A percentile compares a stretch with the other conserved stretches of the same genome.
Conservation (phyloP, 2,329 filamentous ascomycete genomes). For the Penicillium sp. region DNA sequence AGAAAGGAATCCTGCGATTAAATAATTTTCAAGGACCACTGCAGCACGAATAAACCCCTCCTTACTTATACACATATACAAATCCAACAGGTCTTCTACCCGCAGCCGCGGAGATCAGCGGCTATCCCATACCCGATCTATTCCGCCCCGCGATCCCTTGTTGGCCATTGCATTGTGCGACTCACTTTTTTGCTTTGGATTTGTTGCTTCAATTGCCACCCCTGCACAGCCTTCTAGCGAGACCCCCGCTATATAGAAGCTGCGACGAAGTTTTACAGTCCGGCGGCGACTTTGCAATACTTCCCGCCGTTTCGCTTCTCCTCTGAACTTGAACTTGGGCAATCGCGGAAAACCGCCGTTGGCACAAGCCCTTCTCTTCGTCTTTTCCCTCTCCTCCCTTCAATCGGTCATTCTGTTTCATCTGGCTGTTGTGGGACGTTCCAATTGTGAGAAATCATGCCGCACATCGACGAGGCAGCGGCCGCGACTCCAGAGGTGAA, state of each 20-base stretch:
- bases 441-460: conserved; percentile 16
- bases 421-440: neutral
- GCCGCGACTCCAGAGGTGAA: conserved; percentile 22
- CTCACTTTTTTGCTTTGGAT: conserved; percentile 7
- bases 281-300: neutral
- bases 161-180: conserved; percentile 11
- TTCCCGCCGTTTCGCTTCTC: neutral
- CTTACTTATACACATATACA: neutral
- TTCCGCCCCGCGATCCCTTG: conserved; percentile 19
- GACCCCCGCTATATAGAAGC: conserved; percentile 1
- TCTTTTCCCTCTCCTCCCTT: neutral
- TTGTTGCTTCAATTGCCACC: conserved; percentile 9
- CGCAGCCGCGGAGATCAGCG: conserved; percentile 26
- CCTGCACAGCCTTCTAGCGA: too few relatives aligned
- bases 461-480: conserved; percentile 23
- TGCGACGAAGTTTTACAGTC: conserved; percentile 2
- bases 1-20: too few relatives aligned
- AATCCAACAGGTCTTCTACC: conserved; percentile 3
- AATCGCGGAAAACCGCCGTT: neutral
- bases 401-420: neutral
- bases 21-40: too few relatives aligned
- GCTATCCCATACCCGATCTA: conserved; percentile 20
- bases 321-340: neutral
- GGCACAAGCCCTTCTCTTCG: neutral
- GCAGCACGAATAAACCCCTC: neutral